These are phyloP conservation scores for Pleurotus pulmonarius DNA, from an alignment of 768 basidiomycete genomes.

Conservation along the genomic window DNA sequence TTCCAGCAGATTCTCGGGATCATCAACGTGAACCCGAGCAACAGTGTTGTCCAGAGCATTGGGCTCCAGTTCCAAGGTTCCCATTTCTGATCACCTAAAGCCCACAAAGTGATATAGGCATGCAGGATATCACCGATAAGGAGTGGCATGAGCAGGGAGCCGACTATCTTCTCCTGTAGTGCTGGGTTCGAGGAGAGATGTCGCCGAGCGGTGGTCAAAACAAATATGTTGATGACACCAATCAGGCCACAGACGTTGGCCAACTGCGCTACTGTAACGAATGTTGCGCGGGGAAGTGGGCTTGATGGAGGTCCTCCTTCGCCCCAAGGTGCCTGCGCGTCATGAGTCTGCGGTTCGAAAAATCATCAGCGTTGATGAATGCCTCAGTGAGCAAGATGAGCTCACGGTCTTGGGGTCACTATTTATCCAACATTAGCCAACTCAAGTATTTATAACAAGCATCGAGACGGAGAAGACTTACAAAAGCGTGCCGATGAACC, in stretches of 20 bases:
- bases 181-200: constrained; percentile 56
- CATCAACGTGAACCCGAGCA: constrained; percentile 61
- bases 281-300: constrained; percentile 54
- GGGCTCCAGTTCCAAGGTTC: constrained; percentile 57
- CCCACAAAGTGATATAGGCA: constrained; percentile 67
- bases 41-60: constrained; percentile 65
- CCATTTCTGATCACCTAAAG: constrained; percentile 70
- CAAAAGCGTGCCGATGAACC: constrained; percentile 62
- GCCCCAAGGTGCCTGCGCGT: constrained; percentile 75
- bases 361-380: constrained; percentile 2
- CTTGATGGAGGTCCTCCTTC: constrained; percentile 39
- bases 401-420: constrained; percentile 65
- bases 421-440: constrained; percentile 12
- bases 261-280: constrained; percentile 71
- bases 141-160: constrained; percentile 62
- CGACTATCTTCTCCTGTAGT: constrained; percentile 70
- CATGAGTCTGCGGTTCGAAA: constrained; percentile 50
- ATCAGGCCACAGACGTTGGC: constrained; percentile 75
- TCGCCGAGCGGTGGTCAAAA: constrained; percentile 57
- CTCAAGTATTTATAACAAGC: constrained; percentile 7
- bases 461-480: constrained; percentile 19
- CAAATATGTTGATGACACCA: constrained; percentile 65
- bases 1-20: constrained; percentile 74
- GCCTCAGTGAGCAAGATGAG: constrained; percentile 7
- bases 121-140: constrained; percentile 68